A percentile compares a stretch with the other conserved stretches of the same genome.
These are phyloP conservation scores for Isochrysis galbana DNA, from an alignment of 78 protist species.

Conservation along the genomic window DNA sequence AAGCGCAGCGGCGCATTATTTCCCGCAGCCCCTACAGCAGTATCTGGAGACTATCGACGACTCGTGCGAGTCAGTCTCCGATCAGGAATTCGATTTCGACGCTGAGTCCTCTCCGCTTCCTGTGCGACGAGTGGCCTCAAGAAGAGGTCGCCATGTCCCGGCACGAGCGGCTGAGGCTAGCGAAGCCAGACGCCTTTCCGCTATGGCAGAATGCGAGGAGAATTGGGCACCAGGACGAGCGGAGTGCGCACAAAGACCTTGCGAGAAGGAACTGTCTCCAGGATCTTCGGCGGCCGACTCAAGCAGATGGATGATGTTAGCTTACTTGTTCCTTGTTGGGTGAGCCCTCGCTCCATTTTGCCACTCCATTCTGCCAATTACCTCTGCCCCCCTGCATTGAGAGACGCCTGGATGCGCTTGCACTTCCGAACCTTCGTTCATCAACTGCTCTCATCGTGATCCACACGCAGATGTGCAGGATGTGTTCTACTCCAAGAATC, in stretches of 20 bases:
- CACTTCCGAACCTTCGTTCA: no score
- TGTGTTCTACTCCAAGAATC: no score
- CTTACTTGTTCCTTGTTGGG: neutral
- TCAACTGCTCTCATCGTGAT: no score
- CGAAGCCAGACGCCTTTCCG: neutral
- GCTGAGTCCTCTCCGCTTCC: neutral
- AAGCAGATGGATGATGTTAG: neutral
- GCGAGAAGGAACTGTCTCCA: no score
- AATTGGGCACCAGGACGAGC: no score
- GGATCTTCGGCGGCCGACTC: neutral
- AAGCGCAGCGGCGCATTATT: neutral
- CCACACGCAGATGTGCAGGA: no score
- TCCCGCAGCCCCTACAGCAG: neutral
- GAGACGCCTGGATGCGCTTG: no score
- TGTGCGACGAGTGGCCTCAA: neutral
- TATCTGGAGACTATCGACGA: neutral
- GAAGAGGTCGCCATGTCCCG: neutral
- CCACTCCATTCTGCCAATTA: no score
- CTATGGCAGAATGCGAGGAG: no score
- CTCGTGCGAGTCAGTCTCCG: neutral
- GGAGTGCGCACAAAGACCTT: no score
- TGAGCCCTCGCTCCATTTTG: no score
- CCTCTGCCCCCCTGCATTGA: no score
- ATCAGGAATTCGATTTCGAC: neutral
- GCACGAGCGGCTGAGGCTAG: neutral